Base-by-base conservation (phyloP, 176 grass and related monocot species). In the Phoenix dactylifera region DNA sequence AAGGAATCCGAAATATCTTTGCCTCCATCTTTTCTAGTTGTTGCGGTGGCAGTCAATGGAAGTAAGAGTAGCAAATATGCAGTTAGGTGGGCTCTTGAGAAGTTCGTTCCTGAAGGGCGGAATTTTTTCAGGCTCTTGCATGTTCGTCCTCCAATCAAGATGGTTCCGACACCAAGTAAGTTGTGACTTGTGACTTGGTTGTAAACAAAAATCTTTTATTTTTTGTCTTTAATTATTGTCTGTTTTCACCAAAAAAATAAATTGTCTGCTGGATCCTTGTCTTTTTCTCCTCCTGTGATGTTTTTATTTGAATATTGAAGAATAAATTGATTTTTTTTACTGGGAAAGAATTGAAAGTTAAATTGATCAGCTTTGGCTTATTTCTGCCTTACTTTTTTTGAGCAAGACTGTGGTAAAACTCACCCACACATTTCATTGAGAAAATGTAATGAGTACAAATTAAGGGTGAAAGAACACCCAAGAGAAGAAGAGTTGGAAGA, bases 141-240 rank as follows among this genome's bases (percentile, higher is more conserved):
- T 70, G 77, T 96, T 68, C 77, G 68, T 15, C 77, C 83, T 3
- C 57, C 44, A 22, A 79, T 81, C 73, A 90, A 67, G 67, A 84
- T 82, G 86, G 74, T 96, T 63, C 91, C 91, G 3, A 96, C 91
- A 24, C 86, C 86, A 75, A 96, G 91, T 95, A 59, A 72, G 90
- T 26, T 4, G 54, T 14, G 18, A 22, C 18, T 56, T 56, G 19
- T 20, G 3, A 20, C 52, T 55, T 20, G 18, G 54, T 10, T 22
- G 22, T 23, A 56, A 56, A 15, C n/a, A 23, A 20, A 18, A 22
- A 56, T 18, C 2, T 22, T 56, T 56, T 56, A 12, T 20, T 3
- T 23, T 20, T 20, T 22, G 22, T 20, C 22, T 55, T 55, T 18
- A 18, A 22, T 22, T 22, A 55, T 55, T 55, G 54, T 10, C 6